A percentile compares a stretch with the other conserved stretches of the same genome.
Conservation (phyloP, 2,329 filamentous ascomycete genomes). For the Cercospora sp. region DNA sequence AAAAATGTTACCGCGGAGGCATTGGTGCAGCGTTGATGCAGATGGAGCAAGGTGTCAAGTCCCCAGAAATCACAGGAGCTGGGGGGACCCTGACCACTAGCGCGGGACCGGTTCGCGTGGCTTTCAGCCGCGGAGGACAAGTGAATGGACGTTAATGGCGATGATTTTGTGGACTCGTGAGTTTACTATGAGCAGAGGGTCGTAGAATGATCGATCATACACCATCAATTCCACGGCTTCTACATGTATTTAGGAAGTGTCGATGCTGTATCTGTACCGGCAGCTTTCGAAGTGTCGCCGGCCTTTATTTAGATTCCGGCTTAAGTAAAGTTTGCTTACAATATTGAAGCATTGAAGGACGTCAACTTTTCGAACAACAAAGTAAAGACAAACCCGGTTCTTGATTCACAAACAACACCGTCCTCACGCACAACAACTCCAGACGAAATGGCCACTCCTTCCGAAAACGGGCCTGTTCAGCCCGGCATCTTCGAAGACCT, state of each 20-base stretch:
- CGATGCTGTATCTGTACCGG: background rate
- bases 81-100: background rate
- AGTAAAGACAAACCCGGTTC: background rate
- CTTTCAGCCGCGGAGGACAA: background rate
- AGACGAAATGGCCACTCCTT: conserved; percentile 26
- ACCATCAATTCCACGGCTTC: background rate
- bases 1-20: conserved; percentile 20
- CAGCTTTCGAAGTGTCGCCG: background rate
- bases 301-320: background rate
- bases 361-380: background rate
- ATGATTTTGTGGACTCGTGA: background rate
- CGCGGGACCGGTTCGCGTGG: background rate
- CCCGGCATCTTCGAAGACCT: conserved; percentile 74
- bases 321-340: background rate
- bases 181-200: background rate
- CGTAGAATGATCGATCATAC: too few relatives aligned
- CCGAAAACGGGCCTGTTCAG: conserved; percentile 42
- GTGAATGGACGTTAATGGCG: background rate
- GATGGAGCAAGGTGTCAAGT: conserved; percentile 10
- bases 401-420: background rate
- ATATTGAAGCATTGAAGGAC: background rate
- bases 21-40: conserved; percentile 14
- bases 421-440: background rate
- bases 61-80: conserved; percentile 5
- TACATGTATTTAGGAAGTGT: background rate